Evolutionary conservation across 2,329 filamentous ascomycete genomes (phyloP), one percentile per base, ranked within the genome.

Genomic region (Atkinsonella hypoxylon): DNA sequence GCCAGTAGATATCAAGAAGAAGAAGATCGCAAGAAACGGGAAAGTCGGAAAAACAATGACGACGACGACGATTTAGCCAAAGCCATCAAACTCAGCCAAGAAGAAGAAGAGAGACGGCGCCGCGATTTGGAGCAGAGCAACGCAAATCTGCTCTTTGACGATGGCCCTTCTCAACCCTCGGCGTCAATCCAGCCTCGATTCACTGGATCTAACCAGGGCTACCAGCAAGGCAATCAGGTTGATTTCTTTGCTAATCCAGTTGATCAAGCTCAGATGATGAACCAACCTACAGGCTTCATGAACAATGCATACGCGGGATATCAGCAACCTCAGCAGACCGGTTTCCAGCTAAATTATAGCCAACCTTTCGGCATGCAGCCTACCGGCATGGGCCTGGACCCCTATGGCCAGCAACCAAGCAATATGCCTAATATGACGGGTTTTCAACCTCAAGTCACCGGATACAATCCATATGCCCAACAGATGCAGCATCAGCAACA

Each of bases 161-260:
- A 95, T 59, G 79, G 80, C 36, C 76, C 82, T 6, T 67, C 74
- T 22, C 80, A 83, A 61, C 59, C 63, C 3, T 56, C 61, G 44
- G 49, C 49, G 18, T 52, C 53, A 31, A 54, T 36, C 42, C 85
- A 89, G 59, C 79, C 86, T 36, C 88, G 90, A 68, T 81, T 80
- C 40, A 97, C 90, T 13, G 91, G 89, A 36, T 89, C 89, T 72
- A 97, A 96, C 68, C 90, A 95, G 70, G 91, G 91, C 45, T 98
- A 98, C 63, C 90, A 97, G 71, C 93, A 98, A 70, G 91, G 95
- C 64, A 86, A 86, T 51, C 88, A 89, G 12, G 93, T 98, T 17
- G 93, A 98, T 69, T 97, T 94, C 81, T 93, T 94, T 60, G 93
- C 91, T 53, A 98, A 98, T 67, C 89, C 90, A 12, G 85, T 97